phyloP scores from a whole-genome alignment of 2,329 filamentous ascomycete species.

The Venturia pyrina region DNA sequence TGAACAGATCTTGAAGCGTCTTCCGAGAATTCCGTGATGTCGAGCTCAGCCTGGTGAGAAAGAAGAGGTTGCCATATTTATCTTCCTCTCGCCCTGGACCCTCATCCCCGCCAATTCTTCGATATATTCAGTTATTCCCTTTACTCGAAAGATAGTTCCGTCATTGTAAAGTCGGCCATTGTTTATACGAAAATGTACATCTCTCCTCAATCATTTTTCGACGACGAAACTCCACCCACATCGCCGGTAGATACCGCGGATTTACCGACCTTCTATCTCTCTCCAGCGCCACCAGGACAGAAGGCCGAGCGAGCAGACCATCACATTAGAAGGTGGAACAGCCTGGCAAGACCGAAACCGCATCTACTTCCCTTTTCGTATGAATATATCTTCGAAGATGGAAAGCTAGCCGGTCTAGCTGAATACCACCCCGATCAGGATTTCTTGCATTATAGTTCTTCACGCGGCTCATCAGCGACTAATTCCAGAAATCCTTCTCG shows the following conservation, averaged over 20 bases:
- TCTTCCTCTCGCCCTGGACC: background rate
- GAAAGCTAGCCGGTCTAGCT: background rate
- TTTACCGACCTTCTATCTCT: background rate
- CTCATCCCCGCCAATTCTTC: background rate
- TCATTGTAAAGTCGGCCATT: background rate
- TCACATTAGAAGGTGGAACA: background rate
- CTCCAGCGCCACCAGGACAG: background rate
- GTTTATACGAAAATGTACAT: background rate
- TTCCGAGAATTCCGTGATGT: background rate
- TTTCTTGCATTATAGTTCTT: constrained; percentile 1
- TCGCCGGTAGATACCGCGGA: background rate
- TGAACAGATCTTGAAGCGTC: background rate
- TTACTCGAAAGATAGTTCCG: too few relatives aligned
- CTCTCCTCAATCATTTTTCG: background rate
- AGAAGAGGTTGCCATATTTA: background rate
- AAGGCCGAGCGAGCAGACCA: background rate
- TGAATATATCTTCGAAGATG: constrained; percentile 9
- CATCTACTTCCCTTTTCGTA: constrained; percentile 3
- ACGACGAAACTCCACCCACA: background rate
- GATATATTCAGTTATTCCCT: background rate
- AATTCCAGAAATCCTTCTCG: background rate
- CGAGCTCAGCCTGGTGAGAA: background rate
- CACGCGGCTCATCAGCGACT: background rate
- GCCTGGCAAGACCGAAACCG: background rate
- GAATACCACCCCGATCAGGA: constrained; percentile 4